Percentiles rank a stretch among this genome's conserved stretches.
phyloP scores from a whole-genome alignment of 331 rosid species.

The Prunus yedoensis region DNA sequence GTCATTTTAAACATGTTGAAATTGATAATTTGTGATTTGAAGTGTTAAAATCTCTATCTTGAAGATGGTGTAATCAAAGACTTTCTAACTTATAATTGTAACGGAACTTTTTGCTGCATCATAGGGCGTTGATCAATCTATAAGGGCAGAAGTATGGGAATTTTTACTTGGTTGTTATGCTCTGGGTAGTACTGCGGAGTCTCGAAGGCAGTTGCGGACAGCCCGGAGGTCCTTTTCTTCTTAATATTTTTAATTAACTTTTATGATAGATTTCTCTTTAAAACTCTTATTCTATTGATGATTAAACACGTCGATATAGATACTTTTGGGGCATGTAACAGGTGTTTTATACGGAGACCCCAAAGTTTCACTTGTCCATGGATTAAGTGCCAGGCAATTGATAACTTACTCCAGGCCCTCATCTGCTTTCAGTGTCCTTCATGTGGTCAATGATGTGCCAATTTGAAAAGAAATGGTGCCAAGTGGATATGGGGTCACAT shows the following conservation, averaged over 20 bases:
- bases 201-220: conserved; percentile 62
- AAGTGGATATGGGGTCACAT: background rate
- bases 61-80: background rate
- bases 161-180: conserved; percentile 91
- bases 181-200: conserved; percentile 67
- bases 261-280: background rate
- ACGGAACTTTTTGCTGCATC: conserved; percentile 24
- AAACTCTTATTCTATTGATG: background rate
- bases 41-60: background rate
- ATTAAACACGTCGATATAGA: background rate
- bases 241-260: background rate
- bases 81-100: conserved; percentile 22
- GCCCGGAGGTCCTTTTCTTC: conserved; percentile 71
- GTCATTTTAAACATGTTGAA: background rate
- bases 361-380: background rate
- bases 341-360: background rate
- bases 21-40: background rate
- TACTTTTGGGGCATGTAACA: background rate
- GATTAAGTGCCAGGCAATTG: background rate
- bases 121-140: conserved; percentile 92
- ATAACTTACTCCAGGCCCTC: background rate
- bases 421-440: background rate
- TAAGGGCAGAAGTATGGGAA: conserved; percentile 93
- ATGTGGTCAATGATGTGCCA: background rate
- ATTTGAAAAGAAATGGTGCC: background rate